phyloP scores from a whole-genome alignment of 2,329 filamentous ascomycete species.

The Pseudogymnoascus sp. region DNA sequence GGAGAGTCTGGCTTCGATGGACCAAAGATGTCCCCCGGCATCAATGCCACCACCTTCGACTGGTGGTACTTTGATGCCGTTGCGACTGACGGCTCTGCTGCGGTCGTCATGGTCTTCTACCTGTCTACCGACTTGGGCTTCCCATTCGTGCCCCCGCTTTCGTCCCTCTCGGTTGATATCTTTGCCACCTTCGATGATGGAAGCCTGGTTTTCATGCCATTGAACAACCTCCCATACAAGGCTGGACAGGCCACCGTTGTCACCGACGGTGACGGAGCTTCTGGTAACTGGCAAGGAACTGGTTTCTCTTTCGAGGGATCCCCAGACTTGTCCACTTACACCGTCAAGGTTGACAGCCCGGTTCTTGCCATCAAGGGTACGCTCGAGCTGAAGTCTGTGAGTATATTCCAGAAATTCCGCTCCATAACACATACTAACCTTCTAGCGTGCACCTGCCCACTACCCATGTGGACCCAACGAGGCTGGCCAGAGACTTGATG shows the following conservation, averaged over 20 bases:
- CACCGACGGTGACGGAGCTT: slow-evolving; percentile 11
- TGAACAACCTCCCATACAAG: slow-evolving; percentile 7
- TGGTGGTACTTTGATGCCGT: slow-evolving; percentile 38
- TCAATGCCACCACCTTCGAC: slow-evolving; percentile 25
- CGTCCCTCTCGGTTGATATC: slow-evolving; percentile 13
- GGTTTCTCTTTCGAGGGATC: slow-evolving; percentile 15
- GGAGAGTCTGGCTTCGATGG: slow-evolving; percentile 14
- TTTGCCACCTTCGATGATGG: slow-evolving; percentile 16
- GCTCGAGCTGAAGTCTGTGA: slow-evolving; percentile 13
- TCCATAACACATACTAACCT: background rate
- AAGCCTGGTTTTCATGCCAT: background rate
- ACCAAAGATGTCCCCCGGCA: slow-evolving; percentile 17
- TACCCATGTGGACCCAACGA: slow-evolving; percentile 23
- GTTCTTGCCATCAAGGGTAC: slow-evolving; percentile 15
- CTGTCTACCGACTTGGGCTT: slow-evolving; percentile 29
- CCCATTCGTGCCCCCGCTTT: slow-evolving; percentile 24
- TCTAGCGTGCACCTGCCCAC: slow-evolving; percentile 20
- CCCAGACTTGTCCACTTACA: slow-evolving; percentile 15
- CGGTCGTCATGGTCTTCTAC: slow-evolving; percentile 30
- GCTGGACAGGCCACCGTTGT: slow-evolving; percentile 11
- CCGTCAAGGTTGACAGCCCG: slow-evolving; percentile 15
- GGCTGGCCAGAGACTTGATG: slow-evolving; percentile 18
- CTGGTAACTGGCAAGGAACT: slow-evolving; percentile 15
- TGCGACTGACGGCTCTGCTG: slow-evolving; percentile 22
- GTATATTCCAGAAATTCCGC: background rate